Percentiles rank a stretch among this genome's conserved stretches.
These are phyloP conservation scores for Panicum hallii DNA, from an alignment of 202 grass and related monocot species.

Conservation along the genomic window DNA sequence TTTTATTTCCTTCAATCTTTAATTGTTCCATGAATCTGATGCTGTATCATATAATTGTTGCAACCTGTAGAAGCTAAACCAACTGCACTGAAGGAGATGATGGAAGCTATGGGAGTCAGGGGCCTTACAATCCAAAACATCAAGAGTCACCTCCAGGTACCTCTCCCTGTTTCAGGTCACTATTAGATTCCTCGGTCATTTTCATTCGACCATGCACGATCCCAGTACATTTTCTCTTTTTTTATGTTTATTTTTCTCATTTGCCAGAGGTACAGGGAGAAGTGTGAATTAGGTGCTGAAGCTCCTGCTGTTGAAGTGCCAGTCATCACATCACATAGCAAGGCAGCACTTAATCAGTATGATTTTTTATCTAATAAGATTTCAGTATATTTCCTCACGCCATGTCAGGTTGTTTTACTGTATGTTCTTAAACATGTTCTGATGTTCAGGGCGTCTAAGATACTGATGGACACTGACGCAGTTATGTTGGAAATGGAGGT, in stretches of 20 bases:
- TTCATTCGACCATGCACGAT: neutral
- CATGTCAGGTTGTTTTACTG: neutral
- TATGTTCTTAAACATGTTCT: constrained; percentile 30
- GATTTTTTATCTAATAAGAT: neutral
- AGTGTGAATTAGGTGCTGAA: constrained; percentile 17
- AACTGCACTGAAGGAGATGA: constrained; percentile 42
- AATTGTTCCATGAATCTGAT: constrained; percentile 32
- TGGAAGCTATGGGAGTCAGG: constrained; percentile 61
- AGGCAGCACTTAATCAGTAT: constrained; percentile 22
- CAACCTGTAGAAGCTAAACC: constrained; percentile 56
- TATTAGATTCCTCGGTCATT: constrained; percentile 4
- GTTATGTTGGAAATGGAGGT: constrained; percentile 40
- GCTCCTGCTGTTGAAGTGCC: constrained; percentile 6
- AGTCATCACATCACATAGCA: constrained; percentile 25
- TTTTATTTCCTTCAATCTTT: constrained; percentile 21
- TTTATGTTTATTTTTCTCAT: neutral
- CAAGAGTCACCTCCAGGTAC: constrained; percentile 66
- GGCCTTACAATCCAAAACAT: constrained; percentile 49
- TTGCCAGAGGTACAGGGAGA: constrained; percentile 44
- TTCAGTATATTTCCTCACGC: neutral
- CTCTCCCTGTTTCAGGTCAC: constrained; percentile 9
- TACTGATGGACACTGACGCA: constrained; percentile 18
- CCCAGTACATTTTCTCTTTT: constrained; percentile 2
- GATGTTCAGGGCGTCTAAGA: constrained; percentile 38
- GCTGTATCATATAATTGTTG: neutral